phyloP scores from a whole-genome alignment of 768 basidiomycete genomes.

The Psilocybe azurescens region DNA sequence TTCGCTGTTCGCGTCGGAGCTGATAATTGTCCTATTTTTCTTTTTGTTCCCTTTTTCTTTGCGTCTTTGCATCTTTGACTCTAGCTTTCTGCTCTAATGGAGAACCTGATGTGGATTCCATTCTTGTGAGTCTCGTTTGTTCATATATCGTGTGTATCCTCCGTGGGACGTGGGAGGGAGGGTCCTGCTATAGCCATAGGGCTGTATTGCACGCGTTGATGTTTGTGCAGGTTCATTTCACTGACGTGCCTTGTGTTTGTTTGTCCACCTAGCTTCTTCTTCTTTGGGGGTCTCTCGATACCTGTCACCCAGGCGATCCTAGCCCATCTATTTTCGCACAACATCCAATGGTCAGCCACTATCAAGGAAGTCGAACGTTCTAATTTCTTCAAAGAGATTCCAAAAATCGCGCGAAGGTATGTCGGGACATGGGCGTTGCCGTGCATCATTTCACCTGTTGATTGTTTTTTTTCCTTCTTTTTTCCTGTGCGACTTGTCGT shows the following conservation, averaged over 20 bases:
- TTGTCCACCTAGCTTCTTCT: slow-evolving; percentile 61
- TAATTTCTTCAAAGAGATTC: slow-evolving; percentile 92
- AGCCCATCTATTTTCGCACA: slow-evolving; percentile 64
- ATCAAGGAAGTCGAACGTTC: slow-evolving; percentile 85
- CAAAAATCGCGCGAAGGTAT: slow-evolving; percentile 71
- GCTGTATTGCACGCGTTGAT: slow-evolving; percentile 1
- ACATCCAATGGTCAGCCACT: slow-evolving; percentile 63
- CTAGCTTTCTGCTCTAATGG: slow-evolving; percentile 51
- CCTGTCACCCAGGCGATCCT: slow-evolving; percentile 72
- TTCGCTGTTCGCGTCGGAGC: not conserved
- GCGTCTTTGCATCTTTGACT: slow-evolving; percentile 8
- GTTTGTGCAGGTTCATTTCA: not conserved
- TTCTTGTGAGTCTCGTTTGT: slow-evolving; percentile 65
- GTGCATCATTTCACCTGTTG: not conserved
- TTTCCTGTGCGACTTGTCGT: slow-evolving; percentile 5
- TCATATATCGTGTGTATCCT: slow-evolving; percentile 3
- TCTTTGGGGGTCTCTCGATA: slow-evolving; percentile 77
- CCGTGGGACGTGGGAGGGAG: not conserved
- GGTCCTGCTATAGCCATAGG: not conserved
- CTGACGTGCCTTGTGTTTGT: not conserved
- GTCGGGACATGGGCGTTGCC: slow-evolving; percentile 41
- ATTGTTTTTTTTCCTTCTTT: slow-evolving; percentile 31
- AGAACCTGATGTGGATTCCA: slow-evolving; percentile 71
- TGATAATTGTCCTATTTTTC: slow-evolving; percentile 10
- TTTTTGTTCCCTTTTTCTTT: slow-evolving; percentile 37